phyloP scores from a whole-genome alignment of 1,284 basidiomycete genomes.

The Ustilago lituana region DNA sequence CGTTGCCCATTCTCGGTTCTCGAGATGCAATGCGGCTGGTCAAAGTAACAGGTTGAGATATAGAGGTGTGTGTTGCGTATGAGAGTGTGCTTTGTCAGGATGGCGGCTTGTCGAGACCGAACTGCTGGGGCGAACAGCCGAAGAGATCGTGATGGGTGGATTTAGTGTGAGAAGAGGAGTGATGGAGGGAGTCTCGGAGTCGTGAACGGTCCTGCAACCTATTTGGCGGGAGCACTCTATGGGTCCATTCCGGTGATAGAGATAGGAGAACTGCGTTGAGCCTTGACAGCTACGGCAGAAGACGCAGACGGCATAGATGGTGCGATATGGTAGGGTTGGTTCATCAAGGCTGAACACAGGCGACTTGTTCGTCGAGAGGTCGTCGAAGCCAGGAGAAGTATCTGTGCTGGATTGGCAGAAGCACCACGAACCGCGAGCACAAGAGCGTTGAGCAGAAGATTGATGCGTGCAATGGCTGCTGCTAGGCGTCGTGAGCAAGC shows the following conservation, averaged over 20 bases:
- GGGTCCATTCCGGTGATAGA: constrained; percentile 12
- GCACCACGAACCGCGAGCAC: too few relatives aligned
- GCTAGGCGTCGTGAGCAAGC: too few relatives aligned
- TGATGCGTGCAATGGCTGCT: too few relatives aligned
- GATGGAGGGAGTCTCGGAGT: neutral
- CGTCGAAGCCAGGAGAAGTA: too few relatives aligned
- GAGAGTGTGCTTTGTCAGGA: neutral
- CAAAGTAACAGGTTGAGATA: too few relatives aligned
- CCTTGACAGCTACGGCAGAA: neutral
- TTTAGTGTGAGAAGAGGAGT: neutral
- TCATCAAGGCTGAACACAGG: neutral
- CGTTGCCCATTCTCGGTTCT: constrained; percentile 29
- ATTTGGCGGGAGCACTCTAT: neutral
- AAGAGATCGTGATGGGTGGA: neutral
- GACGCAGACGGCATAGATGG: too few relatives aligned
- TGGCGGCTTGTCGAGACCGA: neutral
- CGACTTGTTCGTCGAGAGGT: too few relatives aligned
- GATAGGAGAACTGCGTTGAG: neutral
- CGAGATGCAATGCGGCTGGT: neutral
- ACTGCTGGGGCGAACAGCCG: too few relatives aligned
- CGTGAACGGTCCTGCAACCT: neutral
- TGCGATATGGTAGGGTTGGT: too few relatives aligned
- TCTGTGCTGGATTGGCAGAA: too few relatives aligned
- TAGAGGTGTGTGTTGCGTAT: too few relatives aligned
- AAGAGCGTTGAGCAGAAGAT: too few relatives aligned